These are phyloP conservation scores for Cladophialophora psammophila DNA, from an alignment of 2,329 filamentous ascomycete species.

Conservation along the genomic window DNA sequence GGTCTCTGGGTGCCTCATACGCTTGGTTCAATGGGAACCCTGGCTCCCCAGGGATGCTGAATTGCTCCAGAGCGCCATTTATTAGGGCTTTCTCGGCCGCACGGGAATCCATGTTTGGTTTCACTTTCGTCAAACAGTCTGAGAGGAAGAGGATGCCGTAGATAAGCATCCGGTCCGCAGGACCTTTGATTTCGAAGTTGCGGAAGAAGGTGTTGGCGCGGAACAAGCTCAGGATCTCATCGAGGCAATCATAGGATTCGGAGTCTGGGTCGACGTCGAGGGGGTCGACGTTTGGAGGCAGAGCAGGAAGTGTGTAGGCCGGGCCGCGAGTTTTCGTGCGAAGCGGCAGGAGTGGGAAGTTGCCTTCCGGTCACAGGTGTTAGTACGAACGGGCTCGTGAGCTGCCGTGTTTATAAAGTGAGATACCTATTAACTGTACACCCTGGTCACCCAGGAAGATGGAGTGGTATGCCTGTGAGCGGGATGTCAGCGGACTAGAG, in stretches of 20 bases:
- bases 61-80: conserved; percentile 93
- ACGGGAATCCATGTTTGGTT: conserved; percentile 70
- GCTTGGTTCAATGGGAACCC: conserved; percentile 95
- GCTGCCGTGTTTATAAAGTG: neutral
- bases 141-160: conserved; percentile 96
- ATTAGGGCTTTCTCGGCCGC: conserved; percentile 78
- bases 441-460: conserved; percentile 86
- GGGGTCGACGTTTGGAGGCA: conserved; percentile 63
- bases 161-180: conserved; percentile 90
- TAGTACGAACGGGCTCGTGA: neutral
- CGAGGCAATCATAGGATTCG: conserved; percentile 94
- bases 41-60: conserved; percentile 92
- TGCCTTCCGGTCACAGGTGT: conserved; percentile 61
- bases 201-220: conserved; percentile 98
- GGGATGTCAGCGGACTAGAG: conserved; percentile 19
- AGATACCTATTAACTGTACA: conserved; percentile 68
- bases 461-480: conserved; percentile 87
- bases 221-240: conserved; percentile 92
- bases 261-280: conserved; percentile 75
- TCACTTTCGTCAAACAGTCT: conserved; percentile 88
- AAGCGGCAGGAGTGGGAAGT: conserved; percentile 92
- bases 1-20: conserved; percentile 85
- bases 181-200: conserved; percentile 98
- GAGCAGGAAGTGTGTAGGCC: conserved; percentile 78
- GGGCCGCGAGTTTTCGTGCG: conserved; percentile 96